Percentiles rank a stretch among this genome's conserved stretches.
Evolutionary conservation across 805 yeast genomes (phyloP).

Genomic region (Pichia paraexigua): DNA sequence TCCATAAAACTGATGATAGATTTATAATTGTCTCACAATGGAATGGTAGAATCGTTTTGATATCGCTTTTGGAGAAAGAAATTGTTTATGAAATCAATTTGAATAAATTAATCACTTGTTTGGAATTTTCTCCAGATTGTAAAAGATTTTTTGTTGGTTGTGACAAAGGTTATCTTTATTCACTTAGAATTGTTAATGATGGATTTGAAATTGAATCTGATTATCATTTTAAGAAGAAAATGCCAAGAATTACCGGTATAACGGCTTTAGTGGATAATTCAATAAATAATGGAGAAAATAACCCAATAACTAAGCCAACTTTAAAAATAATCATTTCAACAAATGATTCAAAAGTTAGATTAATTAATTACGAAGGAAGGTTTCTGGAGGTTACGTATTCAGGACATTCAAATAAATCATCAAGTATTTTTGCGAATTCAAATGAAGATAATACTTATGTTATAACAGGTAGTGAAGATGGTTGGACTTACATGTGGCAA

Average conservation of each 20-base stretch:
- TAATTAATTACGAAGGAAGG: conserved; percentile 48
- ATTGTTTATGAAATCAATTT: conserved; percentile 56
- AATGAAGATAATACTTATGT: conserved; percentile 52
- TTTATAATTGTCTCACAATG: conserved; percentile 78
- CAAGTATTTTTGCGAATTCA: conserved; percentile 62
- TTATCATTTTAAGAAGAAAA: conserved; percentile 38
- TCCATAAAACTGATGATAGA: conserved; percentile 82
- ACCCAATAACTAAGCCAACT: conserved; percentile 9
- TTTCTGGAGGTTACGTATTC: conserved; percentile 59
- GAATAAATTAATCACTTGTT: conserved; percentile 59
- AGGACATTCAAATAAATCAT: conserved; percentile 63
- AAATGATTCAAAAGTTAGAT: conserved; percentile 72
- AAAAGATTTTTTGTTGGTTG: conserved; percentile 66
- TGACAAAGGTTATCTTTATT: conserved; percentile 59
- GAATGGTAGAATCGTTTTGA: conserved; percentile 66
- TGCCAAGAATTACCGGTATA: conserved; percentile 70
- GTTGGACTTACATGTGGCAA: conserved; percentile 78
- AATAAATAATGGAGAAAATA: conserved; percentile 8
- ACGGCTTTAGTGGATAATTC: conserved; percentile 33
- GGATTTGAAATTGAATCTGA: conserved; percentile 36
- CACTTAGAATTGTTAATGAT: conserved; percentile 46
- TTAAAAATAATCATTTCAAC: conserved; percentile 52
- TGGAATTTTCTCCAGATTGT: conserved; percentile 60
- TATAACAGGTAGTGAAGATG: conserved; percentile 81
- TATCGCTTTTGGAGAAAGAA: conserved; percentile 74